Percentiles rank a stretch among this genome's conserved stretches.
phyloP scores from a whole-genome alignment of 164 flowering plant species.

The Hamamelis virginiana region DNA sequence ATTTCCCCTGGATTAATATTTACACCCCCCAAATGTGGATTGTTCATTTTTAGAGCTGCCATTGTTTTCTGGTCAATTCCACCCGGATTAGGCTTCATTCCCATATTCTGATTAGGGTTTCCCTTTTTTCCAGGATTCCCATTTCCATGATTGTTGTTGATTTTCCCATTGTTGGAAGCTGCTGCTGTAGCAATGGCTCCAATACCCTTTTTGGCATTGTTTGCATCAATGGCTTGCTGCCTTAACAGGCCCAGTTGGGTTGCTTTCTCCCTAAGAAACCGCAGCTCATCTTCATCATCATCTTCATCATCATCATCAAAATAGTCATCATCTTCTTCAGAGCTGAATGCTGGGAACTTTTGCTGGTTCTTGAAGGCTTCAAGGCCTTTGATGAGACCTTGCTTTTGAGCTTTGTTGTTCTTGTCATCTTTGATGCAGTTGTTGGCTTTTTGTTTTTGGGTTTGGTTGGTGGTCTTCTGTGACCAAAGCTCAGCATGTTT shows the following conservation, averaged over 20 bases:
- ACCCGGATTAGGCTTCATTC: conserved; percentile 20
- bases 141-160: conserved; percentile 26
- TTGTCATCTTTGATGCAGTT: conserved; percentile 37
- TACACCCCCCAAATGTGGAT: conserved; percentile 26
- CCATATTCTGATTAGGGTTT: conserved; percentile 38
- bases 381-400: conserved; percentile 33
- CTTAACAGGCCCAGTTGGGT: conserved; percentile 33
- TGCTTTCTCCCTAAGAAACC: conserved; percentile 29
- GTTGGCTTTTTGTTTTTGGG: conserved; percentile 42
- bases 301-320: conserved; percentile 38
- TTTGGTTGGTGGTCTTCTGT: conserved; percentile 48
- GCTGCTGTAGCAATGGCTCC: conserved; percentile 12
- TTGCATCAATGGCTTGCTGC: conserved; percentile 36
- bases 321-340: conserved; percentile 43
- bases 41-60: conserved; percentile 31
- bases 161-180: conserved; percentile 20
- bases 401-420: conserved; percentile 43
- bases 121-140: conserved; percentile 30
- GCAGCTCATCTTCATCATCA: conserved; percentile 35
- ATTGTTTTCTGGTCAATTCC: conserved; percentile 37
- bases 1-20: conserved; percentile 23
- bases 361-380: conserved; percentile 52
- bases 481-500: conserved; percentile 81
- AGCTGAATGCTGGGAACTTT: conserved; percentile 30
- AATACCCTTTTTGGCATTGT: conserved; percentile 24